phyloP scores from a whole-genome alignment of 352 stramenopile species.

The Phytopythium sindhum region DNA sequence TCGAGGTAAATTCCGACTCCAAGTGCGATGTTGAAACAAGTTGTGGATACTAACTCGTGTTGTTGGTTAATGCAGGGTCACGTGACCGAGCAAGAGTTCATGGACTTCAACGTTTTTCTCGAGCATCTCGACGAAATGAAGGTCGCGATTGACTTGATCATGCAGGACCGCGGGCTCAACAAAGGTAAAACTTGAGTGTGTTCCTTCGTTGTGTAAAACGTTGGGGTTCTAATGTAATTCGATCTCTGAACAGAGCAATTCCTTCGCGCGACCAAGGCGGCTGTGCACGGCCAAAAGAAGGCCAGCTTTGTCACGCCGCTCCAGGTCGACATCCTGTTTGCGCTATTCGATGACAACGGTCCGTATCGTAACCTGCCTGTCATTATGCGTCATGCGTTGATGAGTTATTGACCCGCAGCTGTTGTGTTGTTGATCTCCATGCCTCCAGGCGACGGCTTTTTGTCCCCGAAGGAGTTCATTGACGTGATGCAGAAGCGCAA shows the following conservation, averaged over 20 bases:
- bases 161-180: slow-evolving; percentile 77
- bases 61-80: slow-evolving; percentile 30
- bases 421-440: background rate
- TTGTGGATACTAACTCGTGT: background rate
- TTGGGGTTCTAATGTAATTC: too few species aligned
- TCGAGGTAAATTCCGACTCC: slow-evolving; percentile 32
- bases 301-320: slow-evolving; percentile 63
- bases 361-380: slow-evolving; percentile 5
- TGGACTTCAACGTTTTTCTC: slow-evolving; percentile 80
- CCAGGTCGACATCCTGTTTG: slow-evolving; percentile 85
- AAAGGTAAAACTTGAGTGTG: slow-evolving; percentile 50
- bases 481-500: slow-evolving; percentile 86
- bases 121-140: slow-evolving; percentile 84
- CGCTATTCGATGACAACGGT: slow-evolving; percentile 81
- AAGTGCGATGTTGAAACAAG: background rate
- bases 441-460: slow-evolving; percentile 58
- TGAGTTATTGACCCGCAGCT: background rate
- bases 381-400: background rate
- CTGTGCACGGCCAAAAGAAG: slow-evolving; percentile 52
- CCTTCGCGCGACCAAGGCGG: slow-evolving; percentile 62
- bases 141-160: slow-evolving; percentile 80
- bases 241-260: slow-evolving; percentile 59
- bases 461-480: slow-evolving; percentile 83
- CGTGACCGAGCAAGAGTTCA: slow-evolving; percentile 79
- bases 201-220: slow-evolving; percentile 3